Percentiles rank a stretch among this genome's conserved stretches.
These are phyloP conservation scores for Coccomyxa sp. DNA, from an alignment of 139 green algal genomes.

Conservation along the genomic window DNA sequence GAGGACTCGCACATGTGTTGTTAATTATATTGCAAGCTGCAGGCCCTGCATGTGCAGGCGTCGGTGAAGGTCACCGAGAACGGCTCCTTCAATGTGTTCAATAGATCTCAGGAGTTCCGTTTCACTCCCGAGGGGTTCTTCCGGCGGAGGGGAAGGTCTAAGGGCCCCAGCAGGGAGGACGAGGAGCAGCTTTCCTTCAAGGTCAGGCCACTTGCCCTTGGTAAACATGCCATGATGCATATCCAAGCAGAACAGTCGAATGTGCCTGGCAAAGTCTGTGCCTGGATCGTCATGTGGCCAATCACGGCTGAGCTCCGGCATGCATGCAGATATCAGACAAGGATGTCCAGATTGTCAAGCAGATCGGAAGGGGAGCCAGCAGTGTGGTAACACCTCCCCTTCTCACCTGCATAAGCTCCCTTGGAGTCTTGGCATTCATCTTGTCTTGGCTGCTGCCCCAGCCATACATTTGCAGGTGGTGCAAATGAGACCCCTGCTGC, in stretches of 20 bases:
- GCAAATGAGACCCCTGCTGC: too few relatives aligned
- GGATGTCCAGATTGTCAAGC: slow-evolving; percentile 70
- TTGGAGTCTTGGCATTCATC: neutral
- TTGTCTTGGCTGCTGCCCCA: neutral
- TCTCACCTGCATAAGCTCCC: neutral
- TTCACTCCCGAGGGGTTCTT: slow-evolving; percentile 47
- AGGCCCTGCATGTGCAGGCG: neutral
- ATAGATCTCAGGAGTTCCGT: slow-evolving; percentile 44
- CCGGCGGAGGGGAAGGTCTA: slow-evolving; percentile 13
- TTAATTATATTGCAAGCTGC: neutral
- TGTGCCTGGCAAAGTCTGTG: too few relatives aligned
- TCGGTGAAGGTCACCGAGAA: slow-evolving; percentile 38
- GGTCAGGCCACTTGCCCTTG: neutral
- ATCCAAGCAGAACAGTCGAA: neutral
- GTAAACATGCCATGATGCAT: neutral
- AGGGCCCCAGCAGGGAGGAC: neutral
- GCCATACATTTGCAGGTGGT: neutral
- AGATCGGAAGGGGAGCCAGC: slow-evolving; percentile 63
- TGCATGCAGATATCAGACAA: slow-evolving; percentile 64
- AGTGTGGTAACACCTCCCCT: slow-evolving; percentile 46
- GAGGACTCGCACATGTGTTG: neutral
- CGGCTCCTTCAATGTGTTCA: slow-evolving; percentile 40
- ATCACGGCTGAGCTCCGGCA: neutral
- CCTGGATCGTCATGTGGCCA: neutral
- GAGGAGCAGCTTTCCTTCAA: slow-evolving; percentile 34